A percentile compares a stretch with the other conserved stretches of the same genome.
Evolutionary conservation across 495 filamentous ascomycete genomes (phyloP).

Genomic region (Penicillium egyptiacum): DNA sequence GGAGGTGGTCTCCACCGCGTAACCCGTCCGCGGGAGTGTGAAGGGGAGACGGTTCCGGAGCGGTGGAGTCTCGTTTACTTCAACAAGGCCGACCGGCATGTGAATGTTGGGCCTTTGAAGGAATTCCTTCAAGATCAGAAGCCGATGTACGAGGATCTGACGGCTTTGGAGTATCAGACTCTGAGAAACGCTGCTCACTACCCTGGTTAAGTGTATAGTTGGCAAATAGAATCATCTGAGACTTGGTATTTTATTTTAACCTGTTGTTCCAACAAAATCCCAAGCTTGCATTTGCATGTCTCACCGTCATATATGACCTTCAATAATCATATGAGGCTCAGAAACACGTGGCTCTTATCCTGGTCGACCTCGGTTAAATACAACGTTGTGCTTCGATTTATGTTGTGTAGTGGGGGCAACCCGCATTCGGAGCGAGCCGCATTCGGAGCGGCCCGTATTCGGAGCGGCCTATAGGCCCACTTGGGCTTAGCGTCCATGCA

Average conservation of each 20-base stretch:
- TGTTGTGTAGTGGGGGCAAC: no score
- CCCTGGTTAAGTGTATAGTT: neutral
- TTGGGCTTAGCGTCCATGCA: neutral
- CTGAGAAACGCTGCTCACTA: conserved; percentile 2
- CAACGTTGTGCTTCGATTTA: no score
- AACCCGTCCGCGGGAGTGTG: conserved; percentile 2
- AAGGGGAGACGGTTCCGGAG: conserved; percentile 7
- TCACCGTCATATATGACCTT: no score
- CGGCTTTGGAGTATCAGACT: conserved; percentile 14
- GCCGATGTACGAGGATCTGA: conserved; percentile 12
- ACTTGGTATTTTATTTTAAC: no score
- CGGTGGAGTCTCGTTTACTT: conserved; percentile 10
- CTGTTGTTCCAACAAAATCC: neutral
- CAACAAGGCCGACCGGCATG: conserved; percentile 12
- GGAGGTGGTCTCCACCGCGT: conserved; percentile 50
- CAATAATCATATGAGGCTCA: no score
- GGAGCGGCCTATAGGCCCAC: neutral
- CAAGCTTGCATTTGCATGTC: neutral
- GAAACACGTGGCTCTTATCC: no score
- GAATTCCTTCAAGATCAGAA: conserved; percentile 9
- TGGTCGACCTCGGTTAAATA: no score
- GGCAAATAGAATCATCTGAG: neutral
- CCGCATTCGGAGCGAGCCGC: neutral
- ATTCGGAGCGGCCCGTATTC: neutral
- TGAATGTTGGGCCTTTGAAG: conserved; percentile 10